Evolutionary conservation across 441 rosid species (phyloP), one percentile per base, ranked within the genome.

Genomic region (Jatropha multifida): DNA sequence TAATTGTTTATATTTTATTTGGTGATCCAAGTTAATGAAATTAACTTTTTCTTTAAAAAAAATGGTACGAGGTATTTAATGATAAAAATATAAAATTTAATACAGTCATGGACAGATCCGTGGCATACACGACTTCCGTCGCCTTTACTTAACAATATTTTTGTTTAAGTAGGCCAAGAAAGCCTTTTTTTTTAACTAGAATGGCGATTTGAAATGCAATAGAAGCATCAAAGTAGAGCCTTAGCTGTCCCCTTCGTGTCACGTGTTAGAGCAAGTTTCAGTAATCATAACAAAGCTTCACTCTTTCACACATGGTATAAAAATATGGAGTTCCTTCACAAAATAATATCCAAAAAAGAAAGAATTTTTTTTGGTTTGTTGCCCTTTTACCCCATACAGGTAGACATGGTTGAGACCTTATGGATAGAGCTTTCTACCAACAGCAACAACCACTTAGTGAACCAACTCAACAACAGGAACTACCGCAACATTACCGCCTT

Each of bases 401-500:
- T 65, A 79, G 88, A 76, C 64, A 86, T 83, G 83, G 83, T 83
- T 75, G 1, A 58, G 77, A 26, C 76, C 74, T 85, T 81, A 61
- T 79, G 78, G 91, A 83, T 79, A 81, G 74, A 77, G 84, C 82
- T 83, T 84, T 82, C 86, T 60, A 65, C 81, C 80, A 82, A 81
- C 90, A 67, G 72, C 71, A 82, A 58, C 83, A 80, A 49, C 48
- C 2, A 23, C 23, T 23, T 23, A 82, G 84, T 80, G 86, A 82
- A 72, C 69, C 68, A 62, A 65, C 77, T 6, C 79, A 78, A 65
- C 80, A 62, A 42, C 59, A 73, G 12, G 58, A 71, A 37, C 72
- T 70, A 23, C 23, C 23, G 10, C 70, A 77, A 48, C 71, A 72
- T 77, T 69, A 73, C 78, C 77, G 65, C 71, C 77, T 86, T 48